These are phyloP conservation scores for Naegleria gruberi DNA, from an alignment of 208 protist genomes.

Conservation along the genomic window DNA sequence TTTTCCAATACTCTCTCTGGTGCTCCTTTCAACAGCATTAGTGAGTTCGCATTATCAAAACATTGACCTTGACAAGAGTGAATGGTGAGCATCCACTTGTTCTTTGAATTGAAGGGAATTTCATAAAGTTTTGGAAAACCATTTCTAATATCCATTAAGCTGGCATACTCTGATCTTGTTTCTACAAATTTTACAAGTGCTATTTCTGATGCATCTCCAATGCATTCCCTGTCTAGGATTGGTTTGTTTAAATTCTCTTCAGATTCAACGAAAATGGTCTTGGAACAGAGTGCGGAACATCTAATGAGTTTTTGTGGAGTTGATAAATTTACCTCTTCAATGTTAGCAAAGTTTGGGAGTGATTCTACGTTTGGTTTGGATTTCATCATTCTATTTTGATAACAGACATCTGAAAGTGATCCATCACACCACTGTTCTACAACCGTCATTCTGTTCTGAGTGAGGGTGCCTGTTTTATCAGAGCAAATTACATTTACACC, in stretches of 20 bases:
- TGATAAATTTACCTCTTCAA: neutral
- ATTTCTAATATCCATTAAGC: neutral
- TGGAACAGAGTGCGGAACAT: neutral
- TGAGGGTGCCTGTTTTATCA: constrained; percentile 78
- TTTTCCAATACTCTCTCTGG: constrained; percentile 42
- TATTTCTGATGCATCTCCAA: constrained; percentile 4
- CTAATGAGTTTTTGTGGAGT: neutral
- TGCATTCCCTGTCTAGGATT: neutral
- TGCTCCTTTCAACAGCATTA: constrained; percentile 59
- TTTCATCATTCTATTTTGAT: neutral
- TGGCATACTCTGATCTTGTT: neutral
- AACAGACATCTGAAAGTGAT: neutral
- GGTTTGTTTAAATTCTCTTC: constrained; percentile 10
- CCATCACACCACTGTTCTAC: constrained; percentile 23
- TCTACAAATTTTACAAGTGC: neutral
- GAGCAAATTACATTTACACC: constrained; percentile 58
- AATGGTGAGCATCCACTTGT: constrained; percentile 18
- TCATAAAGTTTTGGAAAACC: neutral
- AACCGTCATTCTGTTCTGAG: constrained; percentile 59
- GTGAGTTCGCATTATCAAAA: neutral
- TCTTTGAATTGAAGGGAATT: constrained; percentile 19
- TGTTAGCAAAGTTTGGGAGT: neutral
- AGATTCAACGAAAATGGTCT: neutral
- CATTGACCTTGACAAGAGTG: constrained; percentile 10
- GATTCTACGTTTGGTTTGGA: neutral